A percentile compares a stretch with the other conserved stretches of the same genome.
phyloP scores from a whole-genome alignment of 495 filamentous ascomycete species.

The Xylaria telfairii region DNA sequence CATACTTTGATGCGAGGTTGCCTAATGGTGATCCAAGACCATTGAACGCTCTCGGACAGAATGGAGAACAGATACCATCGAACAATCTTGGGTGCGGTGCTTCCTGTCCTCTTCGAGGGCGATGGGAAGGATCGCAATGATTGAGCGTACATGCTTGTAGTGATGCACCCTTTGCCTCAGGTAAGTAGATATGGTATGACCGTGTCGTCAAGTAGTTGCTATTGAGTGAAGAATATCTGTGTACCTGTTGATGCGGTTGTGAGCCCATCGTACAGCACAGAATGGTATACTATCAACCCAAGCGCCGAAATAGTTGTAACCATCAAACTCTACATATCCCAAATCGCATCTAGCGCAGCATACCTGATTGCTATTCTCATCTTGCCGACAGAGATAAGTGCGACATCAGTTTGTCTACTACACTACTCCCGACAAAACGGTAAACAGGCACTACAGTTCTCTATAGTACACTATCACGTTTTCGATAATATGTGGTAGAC shows the following conservation, averaged over 20 bases:
- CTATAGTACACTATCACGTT: no score
- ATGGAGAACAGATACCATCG: slow-evolving; percentile 58
- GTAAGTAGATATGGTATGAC: background rate
- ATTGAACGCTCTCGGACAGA: slow-evolving; percentile 54
- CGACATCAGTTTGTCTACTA: background rate
- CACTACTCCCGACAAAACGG: background rate
- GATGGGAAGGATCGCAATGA: slow-evolving; percentile 62
- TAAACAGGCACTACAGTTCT: no score
- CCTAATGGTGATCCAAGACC: slow-evolving; percentile 52
- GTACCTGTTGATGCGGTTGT: background rate
- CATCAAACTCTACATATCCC: no score
- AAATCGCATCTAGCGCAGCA: background rate
- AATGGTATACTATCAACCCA: background rate
- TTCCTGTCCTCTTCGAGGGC: slow-evolving; percentile 45
- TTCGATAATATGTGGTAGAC: no score
- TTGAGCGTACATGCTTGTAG: slow-evolving; percentile 54
- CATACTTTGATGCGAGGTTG: slow-evolving; percentile 52
- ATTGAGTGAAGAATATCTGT: background rate
- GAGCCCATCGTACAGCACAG: background rate
- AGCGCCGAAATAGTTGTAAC: background rate
- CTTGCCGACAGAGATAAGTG: background rate
- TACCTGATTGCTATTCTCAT: background rate
- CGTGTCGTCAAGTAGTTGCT: background rate
- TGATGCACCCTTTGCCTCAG: background rate
- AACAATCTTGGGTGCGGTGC: slow-evolving; percentile 66